Percentiles rank a stretch among this genome's conserved stretches.
phyloP scores from a whole-genome alignment of 106 monocot species.

The Dendrobium nobile region DNA sequence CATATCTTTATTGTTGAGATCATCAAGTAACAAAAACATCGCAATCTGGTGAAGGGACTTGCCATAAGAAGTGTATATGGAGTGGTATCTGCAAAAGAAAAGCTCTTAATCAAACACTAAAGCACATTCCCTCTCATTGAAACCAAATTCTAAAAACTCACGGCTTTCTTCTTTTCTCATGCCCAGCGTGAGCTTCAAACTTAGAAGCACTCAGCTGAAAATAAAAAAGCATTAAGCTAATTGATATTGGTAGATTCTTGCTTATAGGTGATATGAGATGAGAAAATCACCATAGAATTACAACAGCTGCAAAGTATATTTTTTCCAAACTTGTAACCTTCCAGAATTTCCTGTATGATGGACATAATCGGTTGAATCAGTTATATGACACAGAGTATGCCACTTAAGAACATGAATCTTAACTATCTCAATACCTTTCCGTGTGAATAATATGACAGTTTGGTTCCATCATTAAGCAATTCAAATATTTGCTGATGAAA shows the following conservation, averaged over 20 bases:
- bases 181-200: conserved; percentile 10
- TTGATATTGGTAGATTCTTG: not conserved
- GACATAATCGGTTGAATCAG: not conserved
- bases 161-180: conserved; percentile 1
- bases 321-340: conserved; percentile 4
- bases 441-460: not conserved
- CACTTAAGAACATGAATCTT: not conserved
- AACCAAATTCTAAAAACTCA: conserved; percentile 1
- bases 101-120: not conserved
- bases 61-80: conserved; percentile 3
- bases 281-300: conserved; percentile 5
- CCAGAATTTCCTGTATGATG: not conserved
- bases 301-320: conserved; percentile 6
- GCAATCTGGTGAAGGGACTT: not conserved
- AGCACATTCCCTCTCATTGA: not conserved
- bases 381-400: not conserved
- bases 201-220: conserved; percentile 4
- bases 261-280: not conserved
- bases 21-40: conserved; percentile 1
- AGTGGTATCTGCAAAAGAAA: conserved; percentile 2
- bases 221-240: not conserved
- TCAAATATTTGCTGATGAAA: conserved; percentile 1
- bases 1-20: not conserved
- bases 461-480: conserved; percentile 7
- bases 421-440: conserved; percentile 1